Base-by-base conservation (phyloP, 805 yeast genomes). In the Lachancea sp. region DNA sequence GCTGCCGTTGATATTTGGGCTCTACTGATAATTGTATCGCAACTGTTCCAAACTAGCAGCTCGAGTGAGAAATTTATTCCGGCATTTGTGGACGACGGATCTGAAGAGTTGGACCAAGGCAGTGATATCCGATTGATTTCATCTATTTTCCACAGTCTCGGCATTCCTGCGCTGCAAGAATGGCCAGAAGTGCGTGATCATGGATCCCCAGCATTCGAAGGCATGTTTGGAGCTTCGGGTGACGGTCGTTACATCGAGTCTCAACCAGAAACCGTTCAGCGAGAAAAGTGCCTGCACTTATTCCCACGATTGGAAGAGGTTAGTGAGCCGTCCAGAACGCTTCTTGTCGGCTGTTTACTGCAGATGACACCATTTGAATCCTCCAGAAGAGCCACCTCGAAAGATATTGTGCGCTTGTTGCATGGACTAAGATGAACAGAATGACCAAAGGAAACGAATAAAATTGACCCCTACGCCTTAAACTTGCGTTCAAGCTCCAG, bases 1-100 rank as follows among this genome's bases (percentile, higher is more conserved):
- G 57, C 57, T 27, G 77, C 71, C 36, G 68, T 86, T 3, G 95
- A 87, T 55, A 67, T 84, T 12, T 87, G 95, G 95, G 68, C 85
- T 2, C 56, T 78, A 17, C 86, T 85, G 2, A 73, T 88, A 7
- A 52, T 85, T 1, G 51, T 81, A 25, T 75, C 82, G 19, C 68
- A 75, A 40, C 56, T 85, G 50, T 72, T 75, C 47, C 66, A 76
- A 25, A 38, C 41, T 2, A 65, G 68, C 38, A 45, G 50, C 8
- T 25, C 33, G 3, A 32, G 41, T 7, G 47, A 49, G 26, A 41
- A 41, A 18, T 26, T 37, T 29, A 32, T 59, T 12, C 63, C 63
- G 9, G 59, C 63, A 7, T 47, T 58, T 35, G 49, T 58, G 32
- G 58, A 58, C 36, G 64, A 63, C 47, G 64, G 61, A 8, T 46